Base-by-base conservation (phyloP, 2,329 filamentous ascomycete species). In the Alternaria panax region DNA sequence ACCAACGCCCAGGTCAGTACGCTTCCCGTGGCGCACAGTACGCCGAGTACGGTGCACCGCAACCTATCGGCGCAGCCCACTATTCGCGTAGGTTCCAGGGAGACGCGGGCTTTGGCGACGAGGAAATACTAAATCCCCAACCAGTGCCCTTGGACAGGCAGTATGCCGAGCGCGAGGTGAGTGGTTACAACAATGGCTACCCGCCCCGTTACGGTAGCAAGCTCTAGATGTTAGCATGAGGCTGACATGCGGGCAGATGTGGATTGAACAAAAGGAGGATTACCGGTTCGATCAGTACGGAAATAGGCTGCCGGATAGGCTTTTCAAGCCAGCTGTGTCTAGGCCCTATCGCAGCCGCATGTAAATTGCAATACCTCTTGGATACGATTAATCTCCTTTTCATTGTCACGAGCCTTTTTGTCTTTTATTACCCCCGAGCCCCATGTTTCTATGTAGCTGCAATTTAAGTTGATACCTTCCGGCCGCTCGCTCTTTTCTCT, bases 251-350 rank as follows among this genome's bases (percentile, higher is more conserved):
- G 18, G 45, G 42, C 60, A 76, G 74, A 63, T 75, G 50, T 77
- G 75, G 75, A 67, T 77, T 54, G 75, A 77, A 60, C 64, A 77
- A 62, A 75, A 74, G 68, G 69, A 76, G 58, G 74, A 77, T 57
- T 75, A 70, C 48, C 64, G 73, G 24, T 72, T 69, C 55, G 75
- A 77, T 54, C 59, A 76, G 65, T 77, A 77, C 54, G 75, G 75
- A 22, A 77, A 77, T 46, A 65, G 66, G 48, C 60, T 77, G 55
- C 75, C 75, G 18, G 74, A 76, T 25, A 62, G 67, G 27, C 66
- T 65, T 51, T 69, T 75, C 50, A 65, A 67, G 58, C 56, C 61
- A n/a, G 54, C 66, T 40, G 62, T 71, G 32, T 68, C 68, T 11
- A 43, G 67, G 51, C 70, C 70, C 41, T 66, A 69, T 42, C 64